Evolutionary conservation across 1,284 basidiomycete genomes (phyloP).

Genomic region (Amylostereum chailletii): DNA sequence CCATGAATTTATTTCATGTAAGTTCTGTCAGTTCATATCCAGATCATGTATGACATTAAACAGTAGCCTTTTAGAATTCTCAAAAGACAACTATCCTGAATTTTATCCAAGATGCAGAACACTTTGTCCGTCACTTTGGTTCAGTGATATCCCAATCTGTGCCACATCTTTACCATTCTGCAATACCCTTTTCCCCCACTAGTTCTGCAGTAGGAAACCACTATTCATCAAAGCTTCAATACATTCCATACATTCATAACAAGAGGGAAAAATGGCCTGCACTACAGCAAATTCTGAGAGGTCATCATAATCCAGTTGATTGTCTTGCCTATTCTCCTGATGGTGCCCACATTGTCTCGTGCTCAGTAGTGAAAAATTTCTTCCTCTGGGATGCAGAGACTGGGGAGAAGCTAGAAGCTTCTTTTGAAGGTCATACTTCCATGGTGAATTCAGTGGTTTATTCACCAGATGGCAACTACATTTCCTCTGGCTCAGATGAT

Average conservation of each 20-base stretch:
- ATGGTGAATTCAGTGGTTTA: background rate
- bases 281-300: no score
- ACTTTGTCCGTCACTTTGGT: background rate
- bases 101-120: background rate
- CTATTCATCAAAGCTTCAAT: background rate
- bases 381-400: background rate
- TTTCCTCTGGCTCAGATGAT: background rate
- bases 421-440: background rate
- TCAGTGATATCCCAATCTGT: background rate
- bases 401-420: background rate
- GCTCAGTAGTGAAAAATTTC: no score
- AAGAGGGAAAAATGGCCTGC: no score
- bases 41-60: background rate
- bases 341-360: no score
- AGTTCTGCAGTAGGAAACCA: background rate
- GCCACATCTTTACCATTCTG: background rate
- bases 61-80: background rate
- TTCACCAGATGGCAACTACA: background rate
- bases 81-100: background rate
- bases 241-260: background rate
- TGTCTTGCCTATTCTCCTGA: background rate
- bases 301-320: background rate
- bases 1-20: background rate
- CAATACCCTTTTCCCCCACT: background rate
- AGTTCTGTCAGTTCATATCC: background rate